These are phyloP conservation scores for Fragilaria radians DNA, from an alignment of 108 stramenopile species.

Conservation along the genomic window DNA sequence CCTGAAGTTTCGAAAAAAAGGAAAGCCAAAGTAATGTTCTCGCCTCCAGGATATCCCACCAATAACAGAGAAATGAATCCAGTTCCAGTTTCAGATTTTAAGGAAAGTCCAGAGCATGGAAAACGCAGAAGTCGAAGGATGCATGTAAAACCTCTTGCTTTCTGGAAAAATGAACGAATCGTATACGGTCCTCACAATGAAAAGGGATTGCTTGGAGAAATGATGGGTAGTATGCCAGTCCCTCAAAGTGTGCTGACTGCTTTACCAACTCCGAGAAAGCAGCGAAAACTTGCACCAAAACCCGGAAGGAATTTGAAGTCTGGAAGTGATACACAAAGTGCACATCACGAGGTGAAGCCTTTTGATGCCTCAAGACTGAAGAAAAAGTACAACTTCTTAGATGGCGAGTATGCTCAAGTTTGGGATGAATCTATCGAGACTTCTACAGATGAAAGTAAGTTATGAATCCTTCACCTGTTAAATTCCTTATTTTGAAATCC, in stretches of 20 bases:
- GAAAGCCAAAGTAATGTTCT: conserved; percentile 20
- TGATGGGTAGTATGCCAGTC: conserved; percentile 77
- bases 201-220: conserved; percentile 39
- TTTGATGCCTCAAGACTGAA: conserved; percentile 52
- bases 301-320: conserved; percentile 4
- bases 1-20: conserved; percentile 11
- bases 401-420: conserved; percentile 58
- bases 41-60: conserved; percentile 41
- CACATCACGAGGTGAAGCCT: conserved; percentile 16
- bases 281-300: conserved; percentile 12
- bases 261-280: conserved; percentile 69
- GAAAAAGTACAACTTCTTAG: conserved; percentile 43
- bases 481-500: neutral
- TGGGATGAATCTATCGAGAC: conserved; percentile 61
- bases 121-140: conserved; percentile 55
- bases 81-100: conserved; percentile 54
- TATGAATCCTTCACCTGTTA: neutral
- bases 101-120: conserved; percentile 39
- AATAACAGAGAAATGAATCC: conserved; percentile 51
- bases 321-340: neutral
- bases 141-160: conserved; percentile 55
- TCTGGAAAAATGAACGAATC: conserved; percentile 87
- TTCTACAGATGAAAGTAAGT: conserved; percentile 47
- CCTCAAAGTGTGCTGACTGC: conserved; percentile 52
- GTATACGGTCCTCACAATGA: conserved; percentile 61